These are phyloP conservation scores for Cystobasidium pallidum DNA, from an alignment of 1,284 basidiomycete genomes.

Conservation along the genomic window DNA sequence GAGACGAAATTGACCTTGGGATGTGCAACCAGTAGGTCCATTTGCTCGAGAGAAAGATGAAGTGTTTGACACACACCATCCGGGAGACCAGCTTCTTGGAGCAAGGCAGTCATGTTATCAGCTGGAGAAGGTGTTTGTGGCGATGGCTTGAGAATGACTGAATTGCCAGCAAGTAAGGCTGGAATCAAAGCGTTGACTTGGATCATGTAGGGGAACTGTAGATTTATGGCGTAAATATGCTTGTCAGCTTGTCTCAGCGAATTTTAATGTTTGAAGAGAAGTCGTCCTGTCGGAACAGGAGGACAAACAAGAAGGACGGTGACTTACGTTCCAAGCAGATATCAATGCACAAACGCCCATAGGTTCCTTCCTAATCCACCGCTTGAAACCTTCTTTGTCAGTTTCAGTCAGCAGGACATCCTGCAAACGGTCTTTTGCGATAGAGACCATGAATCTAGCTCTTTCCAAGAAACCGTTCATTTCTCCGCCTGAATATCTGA, in stretches of 20 bases:
- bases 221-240: too few relatives aligned
- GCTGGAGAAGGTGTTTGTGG: slow-evolving; percentile 89
- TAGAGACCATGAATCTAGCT: slow-evolving; percentile 79
- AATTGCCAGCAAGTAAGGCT: slow-evolving; percentile 74
- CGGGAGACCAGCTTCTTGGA: slow-evolving; percentile 76
- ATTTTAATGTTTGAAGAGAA: too few relatives aligned
- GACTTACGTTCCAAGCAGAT: slow-evolving; percentile 79
- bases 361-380: slow-evolving; percentile 79
- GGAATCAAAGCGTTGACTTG: slow-evolving; percentile 88
- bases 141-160: slow-evolving; percentile 88
- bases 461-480: slow-evolving; percentile 78
- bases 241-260: too few relatives aligned
- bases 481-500: slow-evolving; percentile 76
- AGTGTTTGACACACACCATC: slow-evolving; percentile 67
- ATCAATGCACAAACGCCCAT: slow-evolving; percentile 86
- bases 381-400: slow-evolving; percentile 74
- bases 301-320: neutral
- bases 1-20: slow-evolving; percentile 75
- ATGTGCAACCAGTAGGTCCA: slow-evolving; percentile 69
- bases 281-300: neutral
- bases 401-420: slow-evolving; percentile 74
- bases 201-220: slow-evolving; percentile 78
- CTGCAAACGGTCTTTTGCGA: slow-evolving; percentile 74
- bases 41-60: slow-evolving; percentile 73
- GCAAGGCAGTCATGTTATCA: slow-evolving; percentile 73